phyloP scores from a whole-genome alignment of 2,329 filamentous ascomycete species.

The Berkeleyomyces rouxiae region DNA sequence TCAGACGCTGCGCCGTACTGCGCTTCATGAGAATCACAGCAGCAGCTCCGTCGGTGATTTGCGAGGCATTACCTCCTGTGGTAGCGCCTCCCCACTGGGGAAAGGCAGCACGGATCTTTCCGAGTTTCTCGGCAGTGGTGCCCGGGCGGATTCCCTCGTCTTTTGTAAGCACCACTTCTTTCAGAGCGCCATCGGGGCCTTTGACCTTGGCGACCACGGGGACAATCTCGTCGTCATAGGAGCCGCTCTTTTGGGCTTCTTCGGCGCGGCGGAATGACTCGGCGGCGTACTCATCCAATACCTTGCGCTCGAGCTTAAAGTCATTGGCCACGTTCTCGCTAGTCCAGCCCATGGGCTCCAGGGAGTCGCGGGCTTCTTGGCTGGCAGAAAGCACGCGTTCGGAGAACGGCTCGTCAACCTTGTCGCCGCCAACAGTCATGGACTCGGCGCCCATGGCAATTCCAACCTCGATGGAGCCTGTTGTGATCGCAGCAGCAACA shows the following conservation, averaged over 20 bases:
- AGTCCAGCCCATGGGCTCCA: conserved; percentile 96
- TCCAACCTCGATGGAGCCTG: conserved; percentile 71
- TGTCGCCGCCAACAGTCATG: conserved; percentile 63
- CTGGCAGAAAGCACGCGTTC: conserved; percentile 45
- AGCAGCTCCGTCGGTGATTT: conserved; percentile 86
- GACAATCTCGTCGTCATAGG: conserved; percentile 86
- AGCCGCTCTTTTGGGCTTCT: conserved; percentile 74
- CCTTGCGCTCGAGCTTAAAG: conserved; percentile 66
- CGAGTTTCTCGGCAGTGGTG: conserved; percentile 66
- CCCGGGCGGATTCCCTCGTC: conserved; percentile 87
- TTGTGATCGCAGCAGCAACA: conserved; percentile 72
- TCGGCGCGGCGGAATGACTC: conserved; percentile 83
- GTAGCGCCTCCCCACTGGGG: conserved; percentile 72
- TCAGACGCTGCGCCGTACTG: conserved; percentile 68
- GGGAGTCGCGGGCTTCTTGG: conserved; percentile 69
- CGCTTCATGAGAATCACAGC: conserved; percentile 89
- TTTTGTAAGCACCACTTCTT: conserved; percentile 60
- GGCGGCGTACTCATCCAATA: conserved; percentile 71
- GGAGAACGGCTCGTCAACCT: conserved; percentile 26
- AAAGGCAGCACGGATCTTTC: conserved; percentile 82
- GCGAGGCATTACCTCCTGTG: conserved; percentile 85
- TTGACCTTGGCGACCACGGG: conserved; percentile 71
- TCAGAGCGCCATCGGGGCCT: conserved; percentile 64
- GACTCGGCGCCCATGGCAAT: conserved; percentile 76
- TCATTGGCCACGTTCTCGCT: conserved; percentile 89